A percentile compares a stretch with the other conserved stretches of the same genome.
Evolutionary conservation across 2,329 filamentous ascomycete species (phyloP).

Genomic region (Colletotrichum sp.): DNA sequence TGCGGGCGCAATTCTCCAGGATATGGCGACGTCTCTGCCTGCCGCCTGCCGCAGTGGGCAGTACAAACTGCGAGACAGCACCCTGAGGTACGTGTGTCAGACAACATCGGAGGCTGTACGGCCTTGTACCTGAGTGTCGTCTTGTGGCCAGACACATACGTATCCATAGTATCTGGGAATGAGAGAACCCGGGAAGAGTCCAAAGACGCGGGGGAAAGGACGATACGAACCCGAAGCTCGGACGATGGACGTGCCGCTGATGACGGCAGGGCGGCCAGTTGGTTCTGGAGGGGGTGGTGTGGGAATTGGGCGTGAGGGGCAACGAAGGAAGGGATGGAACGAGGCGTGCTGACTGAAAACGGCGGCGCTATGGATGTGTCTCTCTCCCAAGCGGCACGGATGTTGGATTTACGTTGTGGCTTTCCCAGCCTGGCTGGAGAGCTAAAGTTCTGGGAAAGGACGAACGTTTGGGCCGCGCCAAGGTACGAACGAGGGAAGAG

Average conservation of each 20-base stretch:
- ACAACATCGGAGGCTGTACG: neutral
- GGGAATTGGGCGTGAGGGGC: neutral
- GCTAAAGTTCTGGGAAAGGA: neutral
- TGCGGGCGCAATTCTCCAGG: neutral
- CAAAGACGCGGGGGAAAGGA: neutral
- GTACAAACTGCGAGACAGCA: neutral
- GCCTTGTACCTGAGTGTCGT: neutral
- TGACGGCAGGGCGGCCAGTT: neutral
- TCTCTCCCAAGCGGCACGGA: neutral
- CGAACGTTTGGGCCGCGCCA: neutral
- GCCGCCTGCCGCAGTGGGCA: neutral
- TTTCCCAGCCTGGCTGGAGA: neutral
- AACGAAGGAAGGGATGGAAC: neutral
- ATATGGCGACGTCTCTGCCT: neutral
- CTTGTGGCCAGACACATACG: neutral
- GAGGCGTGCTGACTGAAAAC: conserved; percentile 6
- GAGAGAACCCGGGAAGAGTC: neutral
- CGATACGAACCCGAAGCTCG: neutral
- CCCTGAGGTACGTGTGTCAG: neutral
- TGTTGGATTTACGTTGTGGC: neutral
- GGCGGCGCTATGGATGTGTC: neutral
- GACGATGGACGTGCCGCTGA: neutral
- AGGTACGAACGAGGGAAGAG: neutral
- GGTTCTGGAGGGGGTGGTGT: neutral
- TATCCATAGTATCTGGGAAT: neutral